Evolutionary conservation across 1,284 basidiomycete genomes (phyloP).

Genomic region (Heterobasidion occidentale): DNA sequence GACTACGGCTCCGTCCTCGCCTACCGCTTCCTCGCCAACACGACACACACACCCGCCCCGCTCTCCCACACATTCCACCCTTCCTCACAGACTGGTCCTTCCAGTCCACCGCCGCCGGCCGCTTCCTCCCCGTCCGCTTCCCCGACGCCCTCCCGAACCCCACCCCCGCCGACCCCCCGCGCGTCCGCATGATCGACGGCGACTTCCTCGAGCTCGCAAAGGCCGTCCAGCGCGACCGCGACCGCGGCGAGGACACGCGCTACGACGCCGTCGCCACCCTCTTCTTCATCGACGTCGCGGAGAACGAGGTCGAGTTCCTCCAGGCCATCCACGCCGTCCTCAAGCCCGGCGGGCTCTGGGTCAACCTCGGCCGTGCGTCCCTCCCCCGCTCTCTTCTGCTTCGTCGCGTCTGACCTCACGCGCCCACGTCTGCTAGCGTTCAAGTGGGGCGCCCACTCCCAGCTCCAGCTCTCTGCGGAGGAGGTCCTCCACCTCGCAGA

Average conservation of each 20-base stretch:
- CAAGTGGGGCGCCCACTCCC: not conserved
- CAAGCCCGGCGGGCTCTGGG: not conserved
- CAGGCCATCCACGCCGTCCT: not conserved
- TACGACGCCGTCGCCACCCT: not conserved
- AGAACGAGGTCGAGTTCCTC: not conserved
- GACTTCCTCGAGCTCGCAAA: not conserved
- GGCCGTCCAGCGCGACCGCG: not conserved
- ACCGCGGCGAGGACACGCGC: not conserved
- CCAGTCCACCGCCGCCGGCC: not conserved
- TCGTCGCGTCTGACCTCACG: not conserved
- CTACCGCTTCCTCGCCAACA: not conserved
- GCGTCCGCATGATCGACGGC: not conserved
- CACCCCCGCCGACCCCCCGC: not conserved
- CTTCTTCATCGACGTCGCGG: not conserved
- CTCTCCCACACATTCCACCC: not conserved
- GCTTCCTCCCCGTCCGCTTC: not conserved
- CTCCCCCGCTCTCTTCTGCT: not conserved
- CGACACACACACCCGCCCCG: not conserved
- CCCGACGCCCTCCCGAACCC: not conserved
- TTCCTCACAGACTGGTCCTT: not conserved
- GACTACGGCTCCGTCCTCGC: not conserved
- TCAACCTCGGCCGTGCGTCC: not conserved
- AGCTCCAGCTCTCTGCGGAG: slow-evolving; percentile 1
- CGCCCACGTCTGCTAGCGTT: not conserved
- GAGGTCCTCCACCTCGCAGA: not conserved